Conservation (phyloP, 768 basidiomycete genomes). For the Hygrophorus russula region DNA sequence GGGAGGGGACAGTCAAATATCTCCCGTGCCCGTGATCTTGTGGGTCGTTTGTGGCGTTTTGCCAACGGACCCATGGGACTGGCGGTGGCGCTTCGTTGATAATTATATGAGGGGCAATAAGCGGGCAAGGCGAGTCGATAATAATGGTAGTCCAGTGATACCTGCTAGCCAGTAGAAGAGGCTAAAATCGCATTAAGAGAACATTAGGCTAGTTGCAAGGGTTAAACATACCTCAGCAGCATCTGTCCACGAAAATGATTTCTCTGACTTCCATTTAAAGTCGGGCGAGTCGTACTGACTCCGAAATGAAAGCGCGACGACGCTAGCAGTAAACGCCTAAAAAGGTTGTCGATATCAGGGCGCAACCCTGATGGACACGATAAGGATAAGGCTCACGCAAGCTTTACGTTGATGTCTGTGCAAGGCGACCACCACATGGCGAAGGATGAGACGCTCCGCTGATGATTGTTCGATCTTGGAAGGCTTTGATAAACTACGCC, state of each 20-base stretch:
- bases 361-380: neutral
- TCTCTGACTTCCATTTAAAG: constrained; percentile 22
- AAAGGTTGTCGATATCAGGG: neutral
- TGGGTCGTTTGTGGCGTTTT: constrained; percentile 22
- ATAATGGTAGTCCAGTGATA: constrained; percentile 22
- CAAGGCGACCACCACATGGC: constrained; percentile 21
- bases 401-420: constrained; percentile 27
- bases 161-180: constrained; percentile 18
- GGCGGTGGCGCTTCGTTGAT: constrained; percentile 28
- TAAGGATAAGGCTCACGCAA: constrained; percentile 21
- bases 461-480: constrained; percentile 15
- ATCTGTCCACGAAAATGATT: constrained; percentile 37
- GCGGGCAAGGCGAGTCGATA: constrained; percentile 33
- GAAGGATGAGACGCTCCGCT: constrained; percentile 19
- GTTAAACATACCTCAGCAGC: constrained; percentile 32
- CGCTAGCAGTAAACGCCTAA: constrained; percentile 31
- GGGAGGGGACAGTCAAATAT: constrained; percentile 20
- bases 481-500: neutral
- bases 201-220: neutral
- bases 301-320: constrained; percentile 23
- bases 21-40: constrained; percentile 25
- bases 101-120: constrained; percentile 33
- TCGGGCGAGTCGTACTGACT: constrained; percentile 25
- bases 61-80: constrained; percentile 25
- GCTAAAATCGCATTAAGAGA: constrained; percentile 12